Conservation (phyloP, 129 eudicot species). For the Ambrosia artemisiifolia region DNA sequence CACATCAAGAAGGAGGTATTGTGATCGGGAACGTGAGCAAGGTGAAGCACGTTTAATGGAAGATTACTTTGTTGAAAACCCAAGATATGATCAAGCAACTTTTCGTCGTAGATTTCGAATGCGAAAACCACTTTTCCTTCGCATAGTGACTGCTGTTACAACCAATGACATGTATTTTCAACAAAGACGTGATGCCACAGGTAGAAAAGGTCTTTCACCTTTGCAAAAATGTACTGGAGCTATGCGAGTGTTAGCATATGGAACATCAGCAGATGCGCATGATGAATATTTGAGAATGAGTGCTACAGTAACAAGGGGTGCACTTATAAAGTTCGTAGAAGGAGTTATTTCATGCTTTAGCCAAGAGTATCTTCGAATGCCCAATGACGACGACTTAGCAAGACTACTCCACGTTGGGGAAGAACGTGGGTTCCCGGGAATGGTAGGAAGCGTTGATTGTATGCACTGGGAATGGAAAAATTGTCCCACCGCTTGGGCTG, state of each 20-base stretch:
- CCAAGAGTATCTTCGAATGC: not conserved
- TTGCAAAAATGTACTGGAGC: not conserved
- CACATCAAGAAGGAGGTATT: not conserved
- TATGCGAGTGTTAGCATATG: not conserved
- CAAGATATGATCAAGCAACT: not conserved
- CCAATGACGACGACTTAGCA: too few species aligned
- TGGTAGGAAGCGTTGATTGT: too few species aligned
- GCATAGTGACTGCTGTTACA: not conserved
- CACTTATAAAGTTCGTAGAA: not conserved
- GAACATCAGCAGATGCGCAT: not conserved
- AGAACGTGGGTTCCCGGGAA: too few species aligned
- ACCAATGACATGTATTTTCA: not conserved
- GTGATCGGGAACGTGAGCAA: not conserved
- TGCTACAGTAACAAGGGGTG: not conserved
- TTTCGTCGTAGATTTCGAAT: not conserved
- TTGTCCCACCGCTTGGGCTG: too few species aligned
- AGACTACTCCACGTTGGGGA: too few species aligned
- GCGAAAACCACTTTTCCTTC: not conserved
- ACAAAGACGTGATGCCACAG: not conserved
- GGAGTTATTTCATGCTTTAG: not conserved
- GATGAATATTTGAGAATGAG: not conserved
- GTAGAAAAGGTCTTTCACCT: constrained; percentile 6
- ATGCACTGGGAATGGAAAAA: too few species aligned
- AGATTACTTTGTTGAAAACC: constrained; percentile 8
- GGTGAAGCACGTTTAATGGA: not conserved